These are phyloP conservation scores for Salinomyces thailandicus DNA, from an alignment of 2,329 filamentous ascomycete genomes.

Conservation along the genomic window DNA sequence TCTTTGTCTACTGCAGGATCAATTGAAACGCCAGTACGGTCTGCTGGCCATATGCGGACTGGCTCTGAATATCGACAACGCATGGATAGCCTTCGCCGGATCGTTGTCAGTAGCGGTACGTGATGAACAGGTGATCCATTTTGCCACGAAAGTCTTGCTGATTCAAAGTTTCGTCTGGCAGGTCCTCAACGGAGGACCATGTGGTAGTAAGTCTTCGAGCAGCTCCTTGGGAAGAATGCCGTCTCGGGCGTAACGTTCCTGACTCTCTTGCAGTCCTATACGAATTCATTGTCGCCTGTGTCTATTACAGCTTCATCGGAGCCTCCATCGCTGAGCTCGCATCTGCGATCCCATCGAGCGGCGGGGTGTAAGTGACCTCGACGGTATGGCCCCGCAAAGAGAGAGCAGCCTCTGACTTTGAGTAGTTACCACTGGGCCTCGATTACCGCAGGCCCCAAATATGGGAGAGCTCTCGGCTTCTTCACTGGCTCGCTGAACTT, in stretches of 20 bases:
- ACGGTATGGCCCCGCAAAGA: slow-evolving; percentile 10
- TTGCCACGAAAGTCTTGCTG: too few species aligned
- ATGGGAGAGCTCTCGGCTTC: slow-evolving; percentile 27
- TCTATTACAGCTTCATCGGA: slow-evolving; percentile 28
- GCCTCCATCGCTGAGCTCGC: slow-evolving; percentile 25
- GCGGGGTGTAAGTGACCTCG: slow-evolving; percentile 29
- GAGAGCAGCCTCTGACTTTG: too few species aligned
- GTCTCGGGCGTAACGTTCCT: too few species aligned
- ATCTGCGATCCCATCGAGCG: slow-evolving; percentile 24
- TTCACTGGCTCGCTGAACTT: slow-evolving; percentile 38
- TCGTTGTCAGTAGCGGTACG: slow-evolving; percentile 46
- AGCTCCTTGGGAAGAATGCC: too few species aligned
- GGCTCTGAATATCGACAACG: slow-evolving; percentile 53
- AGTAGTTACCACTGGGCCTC: too few species aligned
- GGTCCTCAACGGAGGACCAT: too few species aligned
- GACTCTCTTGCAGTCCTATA: slow-evolving; percentile 28
- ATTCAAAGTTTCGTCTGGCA: too few species aligned
- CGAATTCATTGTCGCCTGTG: slow-evolving; percentile 26
- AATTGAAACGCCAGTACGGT: slow-evolving; percentile 53
- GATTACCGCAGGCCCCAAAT: slow-evolving; percentile 24
- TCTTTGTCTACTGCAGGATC: too few species aligned
- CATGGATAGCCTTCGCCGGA: slow-evolving; percentile 54
- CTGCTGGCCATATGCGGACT: slow-evolving; percentile 47
- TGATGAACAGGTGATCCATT: too few species aligned
- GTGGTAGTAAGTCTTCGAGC: too few species aligned